These are phyloP conservation scores for Lasiodiplodia hormozganensis DNA, from an alignment of 2,329 filamentous ascomycete species.

Conservation along the genomic window DNA sequence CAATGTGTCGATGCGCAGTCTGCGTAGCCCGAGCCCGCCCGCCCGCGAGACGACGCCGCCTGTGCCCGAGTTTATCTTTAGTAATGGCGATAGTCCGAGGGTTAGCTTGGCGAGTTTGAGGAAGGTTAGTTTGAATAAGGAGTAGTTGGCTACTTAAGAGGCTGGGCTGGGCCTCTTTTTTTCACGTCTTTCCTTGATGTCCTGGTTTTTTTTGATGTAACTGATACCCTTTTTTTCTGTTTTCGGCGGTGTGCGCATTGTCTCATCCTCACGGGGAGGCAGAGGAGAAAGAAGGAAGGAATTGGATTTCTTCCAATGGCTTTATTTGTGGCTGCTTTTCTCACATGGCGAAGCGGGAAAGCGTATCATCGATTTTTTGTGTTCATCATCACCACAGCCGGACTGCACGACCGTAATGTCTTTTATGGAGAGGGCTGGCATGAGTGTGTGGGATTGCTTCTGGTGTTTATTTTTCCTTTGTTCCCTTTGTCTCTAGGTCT, in stretches of 20 bases:
- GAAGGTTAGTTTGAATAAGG: constrained; percentile 39
- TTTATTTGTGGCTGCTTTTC: not conserved
- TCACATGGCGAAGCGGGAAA: not conserved
- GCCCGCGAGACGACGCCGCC: constrained; percentile 49
- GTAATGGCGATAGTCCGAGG: constrained; percentile 48
- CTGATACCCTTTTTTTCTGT: constrained; percentile 17
- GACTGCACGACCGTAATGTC: constrained; percentile 21
- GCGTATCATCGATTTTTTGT: not conserved
- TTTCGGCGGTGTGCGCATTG: not conserved
- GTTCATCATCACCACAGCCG: not conserved
- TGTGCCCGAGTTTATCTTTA: constrained; percentile 53
- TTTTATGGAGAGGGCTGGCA: not conserved
- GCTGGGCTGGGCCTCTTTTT: not conserved
- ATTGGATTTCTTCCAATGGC: not conserved
- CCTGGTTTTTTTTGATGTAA: not conserved
- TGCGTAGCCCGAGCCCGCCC: constrained; percentile 38
- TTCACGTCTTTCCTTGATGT: not conserved
- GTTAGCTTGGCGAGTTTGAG: constrained; percentile 43
- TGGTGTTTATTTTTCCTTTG: not conserved
- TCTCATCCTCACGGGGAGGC: not conserved
- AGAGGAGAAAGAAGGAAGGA: not conserved
- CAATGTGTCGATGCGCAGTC: constrained; percentile 10
- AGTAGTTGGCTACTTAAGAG: not conserved
- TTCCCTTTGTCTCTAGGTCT: not conserved
- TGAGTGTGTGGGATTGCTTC: not conserved